These are phyloP conservation scores for Cadophora gregata DNA, from an alignment of 2,329 filamentous ascomycete genomes.

Conservation along the genomic window DNA sequence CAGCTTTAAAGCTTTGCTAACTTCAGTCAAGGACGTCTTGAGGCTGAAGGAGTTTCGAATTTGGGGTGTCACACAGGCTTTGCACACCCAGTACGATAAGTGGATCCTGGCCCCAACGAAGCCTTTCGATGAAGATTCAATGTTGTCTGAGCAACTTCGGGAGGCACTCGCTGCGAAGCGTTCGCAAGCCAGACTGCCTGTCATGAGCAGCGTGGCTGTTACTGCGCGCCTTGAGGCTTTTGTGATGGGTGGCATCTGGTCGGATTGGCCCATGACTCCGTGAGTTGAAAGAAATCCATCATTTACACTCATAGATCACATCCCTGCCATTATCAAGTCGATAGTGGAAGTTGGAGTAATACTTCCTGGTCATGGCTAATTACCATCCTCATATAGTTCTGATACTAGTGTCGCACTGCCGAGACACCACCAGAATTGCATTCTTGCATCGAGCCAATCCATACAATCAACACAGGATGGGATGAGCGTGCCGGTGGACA, in stretches of 20 bases:
- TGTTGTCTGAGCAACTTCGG: background rate
- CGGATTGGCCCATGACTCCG: background rate
- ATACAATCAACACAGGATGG: too few relatives aligned
- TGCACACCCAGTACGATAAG: background rate
- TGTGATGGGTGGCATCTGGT: background rate
- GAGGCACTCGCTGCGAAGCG: background rate
- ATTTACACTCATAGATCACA: background rate
- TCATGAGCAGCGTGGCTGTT: background rate
- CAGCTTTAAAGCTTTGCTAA: background rate
- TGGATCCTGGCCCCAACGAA: background rate
- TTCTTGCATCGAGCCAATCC: too few relatives aligned
- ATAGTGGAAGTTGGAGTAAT: too few relatives aligned
- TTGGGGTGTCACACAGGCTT: background rate
- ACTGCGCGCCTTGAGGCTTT: background rate
- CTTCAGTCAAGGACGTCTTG: background rate
- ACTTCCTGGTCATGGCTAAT: background rate
- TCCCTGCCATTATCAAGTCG: background rate
- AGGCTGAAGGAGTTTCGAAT: background rate
- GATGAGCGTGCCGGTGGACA: too few relatives aligned
- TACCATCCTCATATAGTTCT: background rate
- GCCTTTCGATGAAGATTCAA: background rate
- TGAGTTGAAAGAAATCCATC: background rate
- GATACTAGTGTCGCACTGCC: background rate
- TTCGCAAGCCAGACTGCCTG: background rate
- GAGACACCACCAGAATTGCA: background rate